phyloP scores from a whole-genome alignment of 352 stramenopile species.

The Pythium coloratum region DNA sequence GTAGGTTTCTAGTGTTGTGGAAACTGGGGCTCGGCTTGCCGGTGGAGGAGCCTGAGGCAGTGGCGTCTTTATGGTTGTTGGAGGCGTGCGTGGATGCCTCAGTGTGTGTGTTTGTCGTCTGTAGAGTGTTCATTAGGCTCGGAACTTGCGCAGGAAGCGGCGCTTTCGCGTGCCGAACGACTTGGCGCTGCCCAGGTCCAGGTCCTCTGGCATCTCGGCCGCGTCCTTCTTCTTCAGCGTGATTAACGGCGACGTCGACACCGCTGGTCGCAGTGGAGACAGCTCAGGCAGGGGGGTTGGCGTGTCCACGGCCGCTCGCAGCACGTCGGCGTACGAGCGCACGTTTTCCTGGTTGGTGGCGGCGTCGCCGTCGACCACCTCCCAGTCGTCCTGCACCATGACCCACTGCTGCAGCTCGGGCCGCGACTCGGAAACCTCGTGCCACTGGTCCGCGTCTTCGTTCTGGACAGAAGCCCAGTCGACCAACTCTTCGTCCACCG shows the following conservation, averaged over 20 bases:
- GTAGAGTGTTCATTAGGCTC: constrained; percentile 5
- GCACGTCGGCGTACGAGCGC: constrained; percentile 62
- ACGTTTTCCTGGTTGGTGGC: constrained; percentile 26
- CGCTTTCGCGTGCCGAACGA: constrained; percentile 61
- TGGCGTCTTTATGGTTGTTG: background rate
- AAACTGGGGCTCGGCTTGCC: background rate
- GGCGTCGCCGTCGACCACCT: constrained; percentile 56
- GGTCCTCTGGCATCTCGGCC: background rate
- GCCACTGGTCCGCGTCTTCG: constrained; percentile 61
- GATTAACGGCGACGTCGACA: constrained; percentile 14
- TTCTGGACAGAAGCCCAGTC: constrained; percentile 38
- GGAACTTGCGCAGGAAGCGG: constrained; percentile 24
- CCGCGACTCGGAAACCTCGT: constrained; percentile 40
- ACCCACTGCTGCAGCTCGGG: constrained; percentile 44
- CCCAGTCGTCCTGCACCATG: constrained; percentile 71
- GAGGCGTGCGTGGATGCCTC: background rate
- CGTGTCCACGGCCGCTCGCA: constrained; percentile 28
- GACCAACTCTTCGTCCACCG: constrained; percentile 20
- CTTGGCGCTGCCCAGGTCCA: constrained; percentile 40
- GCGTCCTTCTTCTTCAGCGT: constrained; percentile 9
- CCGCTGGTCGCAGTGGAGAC: background rate
- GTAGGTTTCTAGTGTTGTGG: background rate
- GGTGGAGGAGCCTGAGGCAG: background rate
- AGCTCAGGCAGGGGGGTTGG: constrained; percentile 15
- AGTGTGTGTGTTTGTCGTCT: background rate